These are phyloP conservation scores for Ramaria rubella DNA, from an alignment of 768 basidiomycete genomes.

Conservation along the genomic window DNA sequence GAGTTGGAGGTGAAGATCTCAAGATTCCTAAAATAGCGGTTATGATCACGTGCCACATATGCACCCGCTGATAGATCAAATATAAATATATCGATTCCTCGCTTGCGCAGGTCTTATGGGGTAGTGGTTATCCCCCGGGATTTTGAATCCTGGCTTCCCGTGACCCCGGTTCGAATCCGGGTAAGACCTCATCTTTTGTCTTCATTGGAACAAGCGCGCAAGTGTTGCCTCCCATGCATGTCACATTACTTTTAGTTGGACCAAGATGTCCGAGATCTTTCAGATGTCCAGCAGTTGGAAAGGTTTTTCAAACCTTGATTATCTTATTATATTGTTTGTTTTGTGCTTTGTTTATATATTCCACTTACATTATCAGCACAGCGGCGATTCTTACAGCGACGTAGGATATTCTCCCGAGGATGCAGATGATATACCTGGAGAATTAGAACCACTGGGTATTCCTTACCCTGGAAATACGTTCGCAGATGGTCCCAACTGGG, in stretches of 20 bases:
- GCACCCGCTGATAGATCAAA: too few species aligned
- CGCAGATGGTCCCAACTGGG: conserved; percentile 50
- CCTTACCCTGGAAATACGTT: conserved; percentile 44
- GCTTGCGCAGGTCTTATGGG: conserved; percentile 12
- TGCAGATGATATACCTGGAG: conserved; percentile 22
- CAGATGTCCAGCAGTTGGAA: conserved; percentile 31
- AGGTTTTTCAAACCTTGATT: conserved; percentile 35
- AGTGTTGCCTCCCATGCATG: neutral
- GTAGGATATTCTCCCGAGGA: conserved; percentile 22
- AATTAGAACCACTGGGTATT: conserved; percentile 41
- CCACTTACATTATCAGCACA: too few species aligned
- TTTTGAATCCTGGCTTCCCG: conserved; percentile 9
- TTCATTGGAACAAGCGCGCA: neutral
- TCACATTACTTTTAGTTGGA: neutral
- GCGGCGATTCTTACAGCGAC: conserved; percentile 57
- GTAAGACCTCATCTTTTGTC: conserved; percentile 7
- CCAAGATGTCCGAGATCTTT: too few species aligned
- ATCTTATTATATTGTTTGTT: conserved; percentile 50
- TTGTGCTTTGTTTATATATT: neutral
- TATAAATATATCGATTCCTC: too few species aligned
- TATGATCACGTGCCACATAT: too few species aligned
- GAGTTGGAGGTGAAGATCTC: neutral
- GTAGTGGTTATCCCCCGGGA: conserved; percentile 13
- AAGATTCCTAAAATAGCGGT: too few species aligned
- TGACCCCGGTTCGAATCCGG: conserved; percentile 14